Conservation (phyloP, 768 basidiomycete genomes). For the Boletus tomentosulus region DNA sequence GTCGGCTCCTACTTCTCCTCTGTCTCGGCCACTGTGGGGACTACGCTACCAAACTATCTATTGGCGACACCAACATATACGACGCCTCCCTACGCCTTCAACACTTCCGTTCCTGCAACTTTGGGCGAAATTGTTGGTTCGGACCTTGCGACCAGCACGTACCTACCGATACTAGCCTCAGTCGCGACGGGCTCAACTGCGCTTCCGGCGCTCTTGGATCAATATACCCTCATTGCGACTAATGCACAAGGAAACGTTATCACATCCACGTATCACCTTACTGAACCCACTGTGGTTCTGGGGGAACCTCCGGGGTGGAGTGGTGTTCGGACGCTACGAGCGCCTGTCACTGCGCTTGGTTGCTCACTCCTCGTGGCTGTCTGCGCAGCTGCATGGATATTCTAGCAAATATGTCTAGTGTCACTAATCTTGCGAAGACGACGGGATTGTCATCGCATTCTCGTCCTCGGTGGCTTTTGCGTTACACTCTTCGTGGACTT, state of each 20-base stretch:
- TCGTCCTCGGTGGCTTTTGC: neutral
- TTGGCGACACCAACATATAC: constrained; percentile 61
- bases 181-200: constrained; percentile 44
- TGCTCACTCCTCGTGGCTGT: constrained; percentile 9
- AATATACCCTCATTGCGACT: constrained; percentile 56
- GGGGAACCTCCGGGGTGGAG: constrained; percentile 64
- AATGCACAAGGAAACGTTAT: constrained; percentile 47
- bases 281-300: constrained; percentile 46
- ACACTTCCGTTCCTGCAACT: constrained; percentile 55
- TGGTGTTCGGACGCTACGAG: constrained; percentile 8
- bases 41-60: constrained; percentile 68
- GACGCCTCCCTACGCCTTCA: constrained; percentile 64
- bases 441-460: neutral
- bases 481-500: neutral
- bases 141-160: constrained; percentile 71
- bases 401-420: constrained; percentile 5
- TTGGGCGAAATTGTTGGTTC: constrained; percentile 53
- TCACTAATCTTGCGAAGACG: neutral
- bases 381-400: constrained; percentile 12
- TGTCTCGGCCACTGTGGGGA: constrained; percentile 58
- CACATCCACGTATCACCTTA: constrained; percentile 51
- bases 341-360: constrained; percentile 10
- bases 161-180: constrained; percentile 51
- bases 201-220: constrained; percentile 51
- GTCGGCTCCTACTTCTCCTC: constrained; percentile 56